Evolutionary conservation across 1,284 basidiomycete genomes (phyloP).

Genomic region (Ceratorhiza oryzae-sativae): DNA sequence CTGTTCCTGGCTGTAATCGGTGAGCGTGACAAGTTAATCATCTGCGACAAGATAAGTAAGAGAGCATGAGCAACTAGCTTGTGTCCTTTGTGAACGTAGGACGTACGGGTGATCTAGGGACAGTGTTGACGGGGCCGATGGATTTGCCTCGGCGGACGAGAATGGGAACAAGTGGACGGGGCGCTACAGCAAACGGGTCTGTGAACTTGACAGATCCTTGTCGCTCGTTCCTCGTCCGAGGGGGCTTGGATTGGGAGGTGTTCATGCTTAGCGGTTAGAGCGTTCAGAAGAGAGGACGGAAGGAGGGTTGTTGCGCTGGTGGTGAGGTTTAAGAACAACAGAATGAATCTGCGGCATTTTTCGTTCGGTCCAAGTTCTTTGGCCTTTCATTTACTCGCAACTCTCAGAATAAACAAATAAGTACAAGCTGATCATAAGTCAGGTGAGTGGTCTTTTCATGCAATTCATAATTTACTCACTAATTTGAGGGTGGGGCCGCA

Average conservation of each 20-base stretch:
- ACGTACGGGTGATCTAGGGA: not conserved
- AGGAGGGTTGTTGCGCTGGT: not conserved
- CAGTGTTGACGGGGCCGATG: not conserved
- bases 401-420: not conserved
- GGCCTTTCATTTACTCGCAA: not conserved
- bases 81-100: not conserved
- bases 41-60: not conserved
- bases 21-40: constrained; percentile 14
- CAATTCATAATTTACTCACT: not conserved
- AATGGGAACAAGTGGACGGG: not conserved
- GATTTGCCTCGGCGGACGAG: constrained; percentile 5
- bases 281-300: not conserved
- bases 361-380: not conserved
- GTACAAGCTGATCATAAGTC: not conserved
- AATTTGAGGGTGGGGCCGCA: too few species aligned
- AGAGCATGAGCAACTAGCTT: not conserved
- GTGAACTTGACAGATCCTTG: constrained; percentile 1
- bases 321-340: not conserved
- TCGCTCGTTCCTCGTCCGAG: not conserved
- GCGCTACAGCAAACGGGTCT: not conserved
- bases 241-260: not conserved
- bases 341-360: not conserved
- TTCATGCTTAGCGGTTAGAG: not conserved
- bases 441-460: not conserved
- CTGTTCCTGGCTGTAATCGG: not conserved